A percentile compares a stretch with the other conserved stretches of the same genome.
Evolutionary conservation across 2,329 filamentous ascomycete genomes (phyloP).

Genomic region (Exophiala oligosperma): DNA sequence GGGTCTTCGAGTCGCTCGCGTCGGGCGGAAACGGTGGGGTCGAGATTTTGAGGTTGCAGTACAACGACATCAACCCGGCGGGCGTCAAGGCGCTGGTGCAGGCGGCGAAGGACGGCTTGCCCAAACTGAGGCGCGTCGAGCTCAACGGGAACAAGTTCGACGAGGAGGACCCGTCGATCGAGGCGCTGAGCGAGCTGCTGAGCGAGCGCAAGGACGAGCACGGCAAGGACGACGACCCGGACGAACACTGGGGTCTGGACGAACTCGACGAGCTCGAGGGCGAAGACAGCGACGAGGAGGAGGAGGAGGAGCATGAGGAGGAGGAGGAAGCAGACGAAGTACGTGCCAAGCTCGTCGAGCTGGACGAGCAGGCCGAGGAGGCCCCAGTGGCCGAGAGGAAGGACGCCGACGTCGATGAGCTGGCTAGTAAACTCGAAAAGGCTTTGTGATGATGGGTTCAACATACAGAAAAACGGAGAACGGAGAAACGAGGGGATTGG

Average conservation of each 20-base stretch:
- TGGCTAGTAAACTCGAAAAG: slow-evolving; percentile 75
- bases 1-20: slow-evolving; percentile 71
- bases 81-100: slow-evolving; percentile 70
- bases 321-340: slow-evolving; percentile 66
- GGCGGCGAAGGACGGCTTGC: slow-evolving; percentile 68
- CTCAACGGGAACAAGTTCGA: slow-evolving; percentile 94
- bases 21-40: slow-evolving; percentile 77
- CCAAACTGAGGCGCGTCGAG: slow-evolving; percentile 79
- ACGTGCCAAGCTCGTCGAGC: slow-evolving; percentile 69
- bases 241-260: slow-evolving; percentile 83
- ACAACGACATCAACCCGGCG: slow-evolving; percentile 85
- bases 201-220: slow-evolving; percentile 75
- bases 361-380: slow-evolving; percentile 65
- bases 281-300: slow-evolving; percentile 66
- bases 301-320: slow-evolving; percentile 67
- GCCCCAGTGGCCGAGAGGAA: slow-evolving; percentile 70
- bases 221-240: slow-evolving; percentile 61
- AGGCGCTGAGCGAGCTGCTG: slow-evolving; percentile 68
- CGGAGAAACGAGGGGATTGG: not conserved
- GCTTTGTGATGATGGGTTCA: slow-evolving; percentile 42
- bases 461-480: not conserved
- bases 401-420: slow-evolving; percentile 76
- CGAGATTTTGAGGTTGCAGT: slow-evolving; percentile 80
- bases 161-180: slow-evolving; percentile 76
- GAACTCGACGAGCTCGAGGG: slow-evolving; percentile 84